These are phyloP conservation scores for Verbena officinalis DNA, from an alignment of 257 asterid genomes.

Conservation along the genomic window DNA sequence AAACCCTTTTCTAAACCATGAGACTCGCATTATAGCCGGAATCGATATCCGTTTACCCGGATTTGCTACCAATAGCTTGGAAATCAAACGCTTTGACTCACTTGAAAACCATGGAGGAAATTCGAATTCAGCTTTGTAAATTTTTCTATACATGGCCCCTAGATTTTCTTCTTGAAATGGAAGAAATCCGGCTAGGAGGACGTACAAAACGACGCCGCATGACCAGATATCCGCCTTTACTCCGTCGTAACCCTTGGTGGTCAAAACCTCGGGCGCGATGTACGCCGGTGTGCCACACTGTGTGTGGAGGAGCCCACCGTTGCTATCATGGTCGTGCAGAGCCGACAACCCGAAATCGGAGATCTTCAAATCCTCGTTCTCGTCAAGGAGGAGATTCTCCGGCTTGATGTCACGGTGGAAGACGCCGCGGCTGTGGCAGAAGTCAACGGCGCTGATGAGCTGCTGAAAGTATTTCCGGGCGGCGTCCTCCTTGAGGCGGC, in stretches of 20 bases:
- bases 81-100: slow-evolving; percentile 47
- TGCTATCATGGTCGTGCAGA: slow-evolving; percentile 36
- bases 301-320: slow-evolving; percentile 56
- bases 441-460: slow-evolving; percentile 52
- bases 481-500: slow-evolving; percentile 45
- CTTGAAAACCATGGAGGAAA: slow-evolving; percentile 56
- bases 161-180: slow-evolving; percentile 56
- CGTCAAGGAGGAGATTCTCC: slow-evolving; percentile 67
- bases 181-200: slow-evolving; percentile 54
- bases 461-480: slow-evolving; percentile 62
- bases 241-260: slow-evolving; percentile 55
- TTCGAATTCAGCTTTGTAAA: slow-evolving; percentile 46
- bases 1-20: slow-evolving; percentile 54
- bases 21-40: slow-evolving; percentile 44
- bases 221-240: slow-evolving; percentile 65
- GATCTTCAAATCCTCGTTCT: slow-evolving; percentile 50
- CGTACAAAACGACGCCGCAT: slow-evolving; percentile 63
- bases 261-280: slow-evolving; percentile 60
- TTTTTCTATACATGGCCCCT: slow-evolving; percentile 44
- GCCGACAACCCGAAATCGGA: slow-evolving; percentile 70
- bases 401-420: slow-evolving; percentile 50
- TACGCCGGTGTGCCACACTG: slow-evolving; percentile 68
- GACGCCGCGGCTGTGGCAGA: slow-evolving; percentile 48
- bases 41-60: slow-evolving; percentile 52
- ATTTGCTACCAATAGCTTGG: slow-evolving; percentile 49